Conservation (phyloP, 129 eudicot species). For the Flaveria brownii region DNA sequence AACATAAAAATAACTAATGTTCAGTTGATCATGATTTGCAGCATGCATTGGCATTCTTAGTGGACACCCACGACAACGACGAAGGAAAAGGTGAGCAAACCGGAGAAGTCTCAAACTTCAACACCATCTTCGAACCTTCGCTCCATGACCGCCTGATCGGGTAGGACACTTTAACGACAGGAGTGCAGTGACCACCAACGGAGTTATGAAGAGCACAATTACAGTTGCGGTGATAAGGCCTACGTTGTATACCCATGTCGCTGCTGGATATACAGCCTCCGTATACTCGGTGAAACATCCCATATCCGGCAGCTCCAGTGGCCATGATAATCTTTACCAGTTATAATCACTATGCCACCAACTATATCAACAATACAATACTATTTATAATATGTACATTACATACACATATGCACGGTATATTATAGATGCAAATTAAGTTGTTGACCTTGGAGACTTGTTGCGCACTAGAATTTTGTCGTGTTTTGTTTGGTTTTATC, state of each 20-base stretch:
- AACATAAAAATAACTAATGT: background rate
- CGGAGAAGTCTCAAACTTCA: constrained; percentile 20
- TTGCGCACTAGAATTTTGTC: constrained; percentile 3
- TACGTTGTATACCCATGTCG: constrained; percentile 30
- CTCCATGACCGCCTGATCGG: constrained; percentile 57
- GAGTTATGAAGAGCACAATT: constrained; percentile 58
- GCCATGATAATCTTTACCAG: constrained; percentile 32
- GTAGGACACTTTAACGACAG: constrained; percentile 33
- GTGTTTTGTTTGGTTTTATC: background rate
- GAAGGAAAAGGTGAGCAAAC: constrained; percentile 18
- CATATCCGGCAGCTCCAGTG: constrained; percentile 41
- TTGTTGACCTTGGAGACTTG: constrained; percentile 24
- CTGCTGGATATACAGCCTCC: constrained; percentile 48
- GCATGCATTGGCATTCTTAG: background rate
- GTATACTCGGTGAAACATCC: constrained; percentile 31
- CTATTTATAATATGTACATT: too few species aligned
- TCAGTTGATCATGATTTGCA: background rate
- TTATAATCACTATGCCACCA: background rate
- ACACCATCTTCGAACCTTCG: constrained; percentile 36
- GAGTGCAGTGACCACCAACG: constrained; percentile 24
- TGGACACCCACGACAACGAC: constrained; percentile 7
- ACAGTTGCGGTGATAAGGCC: constrained; percentile 71
- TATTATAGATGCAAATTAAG: background rate
- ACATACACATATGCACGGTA: too few species aligned
- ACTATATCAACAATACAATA: background rate